A percentile compares a stretch with the other conserved stretches of the same genome.
Conservation (phyloP, 2,329 filamentous ascomycete genomes). For the Akanthomyces uredinophilus region DNA sequence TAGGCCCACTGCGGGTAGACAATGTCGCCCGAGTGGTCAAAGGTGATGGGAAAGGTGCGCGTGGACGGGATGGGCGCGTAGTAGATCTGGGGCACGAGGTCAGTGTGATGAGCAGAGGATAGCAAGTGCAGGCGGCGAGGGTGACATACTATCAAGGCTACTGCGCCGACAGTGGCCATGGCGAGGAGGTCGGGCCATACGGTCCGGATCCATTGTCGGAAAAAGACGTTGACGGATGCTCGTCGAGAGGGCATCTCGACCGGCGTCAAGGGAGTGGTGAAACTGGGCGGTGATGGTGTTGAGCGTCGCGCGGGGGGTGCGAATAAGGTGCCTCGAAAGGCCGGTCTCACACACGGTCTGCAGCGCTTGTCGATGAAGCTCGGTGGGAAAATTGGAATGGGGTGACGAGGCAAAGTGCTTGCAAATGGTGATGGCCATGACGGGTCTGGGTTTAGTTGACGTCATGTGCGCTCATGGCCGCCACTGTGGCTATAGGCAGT, state of each 20-base stretch:
- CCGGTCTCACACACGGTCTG: background rate
- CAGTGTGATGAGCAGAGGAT: background rate
- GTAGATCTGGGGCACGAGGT: conserved; percentile 38
- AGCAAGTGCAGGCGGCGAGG: no score
- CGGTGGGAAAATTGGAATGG: background rate
- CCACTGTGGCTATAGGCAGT: no score
- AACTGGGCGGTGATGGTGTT: background rate
- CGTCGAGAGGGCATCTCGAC: conserved; percentile 5
- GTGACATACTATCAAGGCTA: conserved; percentile 26
- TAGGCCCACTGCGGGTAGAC: conserved; percentile 62
- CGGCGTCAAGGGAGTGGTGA: background rate
- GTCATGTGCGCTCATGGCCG: conserved; percentile 5
- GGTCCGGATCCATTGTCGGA: conserved; percentile 48
- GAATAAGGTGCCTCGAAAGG: background rate
- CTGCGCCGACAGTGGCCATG: conserved; percentile 46
- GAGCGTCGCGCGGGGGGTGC: no score
- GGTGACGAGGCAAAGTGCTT: background rate
- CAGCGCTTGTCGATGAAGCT: background rate
- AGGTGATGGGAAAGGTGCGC: conserved; percentile 58
- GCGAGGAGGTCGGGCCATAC: conserved; percentile 56
- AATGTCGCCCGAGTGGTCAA: conserved; percentile 52
- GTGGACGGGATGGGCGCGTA: conserved; percentile 48
- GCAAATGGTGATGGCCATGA: background rate
- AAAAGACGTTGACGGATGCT: conserved; percentile 18
- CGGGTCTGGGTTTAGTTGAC: conserved; percentile 8